Evolutionary conservation across 768 basidiomycete genomes (phyloP), one percentile per base, ranked within the genome.

Genomic region (Psilocybe cyanescens): DNA sequence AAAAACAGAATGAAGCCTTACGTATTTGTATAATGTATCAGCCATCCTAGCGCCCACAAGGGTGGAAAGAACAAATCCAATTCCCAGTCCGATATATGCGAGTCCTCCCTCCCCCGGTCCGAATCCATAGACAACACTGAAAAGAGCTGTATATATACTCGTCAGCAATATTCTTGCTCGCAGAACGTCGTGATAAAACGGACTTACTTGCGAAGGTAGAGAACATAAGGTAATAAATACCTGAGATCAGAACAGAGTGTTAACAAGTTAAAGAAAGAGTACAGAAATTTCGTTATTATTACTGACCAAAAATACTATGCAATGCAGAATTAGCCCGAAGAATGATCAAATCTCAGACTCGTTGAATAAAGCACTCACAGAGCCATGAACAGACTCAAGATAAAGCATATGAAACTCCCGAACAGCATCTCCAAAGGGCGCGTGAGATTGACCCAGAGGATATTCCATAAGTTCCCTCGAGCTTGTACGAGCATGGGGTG

Each of bases 181-280:
- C 24, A 24, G 24, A 24, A 2, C 24, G 24, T 24, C 24, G 24
- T 7, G 3, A 4, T 6, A 35, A 35, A 35, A 11, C 11, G 33
- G 11, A 35, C 79, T 17, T 71, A 84, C 86, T 67, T 1, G 87
- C 82, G 72, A 91, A 90, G 3, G 89, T 90, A 1, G 88, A 74
- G 65, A 89, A 88, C 81, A 88, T 85, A 46, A 92, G 76, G 75
- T 90, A 92, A 71, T 86, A 90, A 59, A 90, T 88, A 30, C 87
- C 86, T 66, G 85, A 71, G 61, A 3, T 3, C 4, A 8, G 11
- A 7, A 3, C 8, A 30, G 14, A 29, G 4, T 4, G 29, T 51
- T 31, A 3, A 51, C 44, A 31, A 29, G 12, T n/a, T n/a, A 39
- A 37, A 8, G 37, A 39, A 39, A 24, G 24, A 39, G 17, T 11